phyloP scores from a whole-genome alignment of 192 early-diverging fungal genomes.

The Gonapodya sp. region DNA sequence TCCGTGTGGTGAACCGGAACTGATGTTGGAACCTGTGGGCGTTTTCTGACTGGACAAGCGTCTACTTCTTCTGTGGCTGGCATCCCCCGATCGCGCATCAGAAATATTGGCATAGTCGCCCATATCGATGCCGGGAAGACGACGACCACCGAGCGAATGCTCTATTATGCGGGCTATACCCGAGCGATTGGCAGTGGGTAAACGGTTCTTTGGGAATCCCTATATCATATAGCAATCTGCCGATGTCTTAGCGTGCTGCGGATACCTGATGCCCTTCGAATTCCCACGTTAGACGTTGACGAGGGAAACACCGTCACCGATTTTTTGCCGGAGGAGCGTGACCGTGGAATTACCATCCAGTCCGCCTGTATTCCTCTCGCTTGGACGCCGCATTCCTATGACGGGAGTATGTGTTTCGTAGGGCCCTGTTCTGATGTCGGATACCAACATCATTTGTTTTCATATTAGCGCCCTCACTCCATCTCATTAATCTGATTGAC shows the following conservation, averaged over 20 bases:
- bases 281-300: slow-evolving; percentile 81
- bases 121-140: slow-evolving; percentile 95
- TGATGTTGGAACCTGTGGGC: too few relatives aligned
- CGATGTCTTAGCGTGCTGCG: slow-evolving; percentile 8
- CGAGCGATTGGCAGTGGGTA: slow-evolving; percentile 68
- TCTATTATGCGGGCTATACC: slow-evolving; percentile 88
- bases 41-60: too few relatives aligned
- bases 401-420: background rate
- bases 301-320: slow-evolving; percentile 92
- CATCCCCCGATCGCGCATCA: slow-evolving; percentile 22
- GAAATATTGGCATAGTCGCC: slow-evolving; percentile 93
- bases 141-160: slow-evolving; percentile 95
- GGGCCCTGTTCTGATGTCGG: too few relatives aligned
- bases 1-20: too few relatives aligned
- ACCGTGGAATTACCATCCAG: slow-evolving; percentile 89
- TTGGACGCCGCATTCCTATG: slow-evolving; percentile 22
- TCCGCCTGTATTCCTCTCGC: slow-evolving; percentile 83
- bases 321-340: slow-evolving; percentile 76
- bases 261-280: background rate
- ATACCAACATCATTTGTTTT: too few relatives aligned
- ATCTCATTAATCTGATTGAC: slow-evolving; percentile 86
- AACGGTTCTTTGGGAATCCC: background rate
- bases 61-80: too few relatives aligned
- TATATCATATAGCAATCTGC: background rate
- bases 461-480: slow-evolving; percentile 17